phyloP scores from a whole-genome alignment of 768 basidiomycete species.

The Lentinula edodes region DNA sequence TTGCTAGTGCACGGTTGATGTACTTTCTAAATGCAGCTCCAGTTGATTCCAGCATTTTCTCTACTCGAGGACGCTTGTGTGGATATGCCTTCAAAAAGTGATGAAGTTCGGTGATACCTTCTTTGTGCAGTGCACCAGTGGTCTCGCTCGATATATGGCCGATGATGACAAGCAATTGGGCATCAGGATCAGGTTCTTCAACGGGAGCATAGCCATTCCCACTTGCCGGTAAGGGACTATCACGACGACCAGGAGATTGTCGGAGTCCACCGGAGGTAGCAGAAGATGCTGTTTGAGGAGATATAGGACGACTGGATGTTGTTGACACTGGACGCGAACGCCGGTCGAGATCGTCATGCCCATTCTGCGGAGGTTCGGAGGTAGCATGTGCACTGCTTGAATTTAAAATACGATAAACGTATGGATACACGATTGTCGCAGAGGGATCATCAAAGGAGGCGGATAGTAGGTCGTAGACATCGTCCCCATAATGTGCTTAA shows the following conservation, averaged over 20 bases:
- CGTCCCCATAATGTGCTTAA: conserved; percentile 77
- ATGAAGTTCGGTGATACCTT: conserved; percentile 92
- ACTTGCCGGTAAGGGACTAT: conserved; percentile 59
- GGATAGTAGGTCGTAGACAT: conserved; percentile 87
- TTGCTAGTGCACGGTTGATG: conserved; percentile 82
- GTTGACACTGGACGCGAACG: conserved; percentile 47
- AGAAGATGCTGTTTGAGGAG: conserved; percentile 56
- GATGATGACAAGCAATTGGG: conserved; percentile 75
- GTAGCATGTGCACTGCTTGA: conserved; percentile 45
- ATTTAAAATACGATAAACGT: conserved; percentile 89
- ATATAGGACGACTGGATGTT: conserved; percentile 63
- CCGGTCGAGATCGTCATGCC: conserved; percentile 28
- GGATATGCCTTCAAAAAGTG: conserved; percentile 91
- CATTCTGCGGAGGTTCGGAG: conserved; percentile 29
- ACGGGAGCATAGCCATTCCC: conserved; percentile 48
- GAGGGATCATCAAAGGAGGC: conserved; percentile 94
- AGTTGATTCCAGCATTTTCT: conserved; percentile 84
- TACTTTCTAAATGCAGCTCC: conserved; percentile 90
- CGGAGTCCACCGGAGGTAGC: conserved; percentile 43
- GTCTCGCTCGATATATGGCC: conserved; percentile 86
- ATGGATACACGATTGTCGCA: conserved; percentile 94
- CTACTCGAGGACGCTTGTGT: conserved; percentile 74
- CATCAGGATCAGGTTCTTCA: conserved; percentile 85
- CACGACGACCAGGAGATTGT: conserved; percentile 55
- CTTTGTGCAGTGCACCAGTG: conserved; percentile 84